Conservation (phyloP, 2,329 filamentous ascomycete genomes). For the Aspergillus aculeatus region DNA sequence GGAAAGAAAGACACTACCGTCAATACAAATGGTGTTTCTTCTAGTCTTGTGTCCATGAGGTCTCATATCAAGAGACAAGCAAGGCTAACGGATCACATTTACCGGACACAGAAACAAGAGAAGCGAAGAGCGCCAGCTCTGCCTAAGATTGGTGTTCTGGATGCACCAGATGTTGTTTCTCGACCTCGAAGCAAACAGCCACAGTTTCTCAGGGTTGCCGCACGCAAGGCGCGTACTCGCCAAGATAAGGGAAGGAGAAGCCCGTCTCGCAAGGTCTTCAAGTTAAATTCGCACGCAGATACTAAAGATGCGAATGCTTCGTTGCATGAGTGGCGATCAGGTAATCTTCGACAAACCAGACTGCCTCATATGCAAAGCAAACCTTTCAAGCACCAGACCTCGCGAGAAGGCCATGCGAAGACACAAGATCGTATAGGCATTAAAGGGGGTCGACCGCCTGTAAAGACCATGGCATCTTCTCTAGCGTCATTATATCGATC, state of each 20-base stretch:
- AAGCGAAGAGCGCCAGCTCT: constrained; percentile 19
- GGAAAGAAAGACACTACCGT: constrained; percentile 19
- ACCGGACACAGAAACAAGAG: constrained; percentile 23
- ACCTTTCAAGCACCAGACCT: neutral
- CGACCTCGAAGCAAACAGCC: constrained; percentile 40
- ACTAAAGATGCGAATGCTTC: constrained; percentile 54
- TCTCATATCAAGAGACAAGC: constrained; percentile 34
- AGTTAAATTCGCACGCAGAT: constrained; percentile 52
- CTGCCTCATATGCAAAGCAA: constrained; percentile 9
- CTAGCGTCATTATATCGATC: neutral
- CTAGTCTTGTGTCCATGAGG: constrained; percentile 19
- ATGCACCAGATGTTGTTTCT: constrained; percentile 43
- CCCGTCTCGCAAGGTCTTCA: constrained; percentile 53
- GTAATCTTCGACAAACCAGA: constrained; percentile 38
- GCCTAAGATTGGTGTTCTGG: constrained; percentile 51
- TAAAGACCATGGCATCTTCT: neutral
- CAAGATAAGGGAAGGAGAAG: constrained; percentile 52
- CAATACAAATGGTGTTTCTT: constrained; percentile 4
- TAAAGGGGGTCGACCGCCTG: neutral
- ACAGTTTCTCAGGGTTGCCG: constrained; percentile 57
- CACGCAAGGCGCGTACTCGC: constrained; percentile 50
- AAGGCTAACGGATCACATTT: constrained; percentile 36
- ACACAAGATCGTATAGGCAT: neutral
- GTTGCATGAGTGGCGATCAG: constrained; percentile 53
- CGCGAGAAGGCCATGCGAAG: constrained; percentile 1